A percentile compares a stretch with the other conserved stretches of the same genome.
Evolutionary conservation across 148 eudicot species (phyloP).

Genomic region (Cornus controversa): DNA sequence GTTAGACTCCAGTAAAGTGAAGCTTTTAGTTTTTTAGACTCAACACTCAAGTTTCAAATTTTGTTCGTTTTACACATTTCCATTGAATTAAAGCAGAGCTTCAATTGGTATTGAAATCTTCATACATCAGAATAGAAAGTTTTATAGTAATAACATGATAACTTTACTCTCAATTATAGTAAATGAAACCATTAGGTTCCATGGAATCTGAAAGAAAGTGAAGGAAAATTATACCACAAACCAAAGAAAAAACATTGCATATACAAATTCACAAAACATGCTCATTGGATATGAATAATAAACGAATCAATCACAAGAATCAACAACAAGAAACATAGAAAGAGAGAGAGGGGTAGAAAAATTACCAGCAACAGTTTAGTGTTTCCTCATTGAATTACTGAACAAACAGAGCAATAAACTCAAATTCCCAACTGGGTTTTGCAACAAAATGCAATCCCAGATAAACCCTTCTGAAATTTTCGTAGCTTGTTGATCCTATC

Average conservation of each 20-base stretch:
- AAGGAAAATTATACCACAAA: not conserved
- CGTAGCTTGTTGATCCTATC: not conserved
- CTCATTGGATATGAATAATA: not conserved
- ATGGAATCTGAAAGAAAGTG: not conserved
- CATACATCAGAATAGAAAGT: too few relatives aligned
- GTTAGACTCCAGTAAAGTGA: too few relatives aligned
- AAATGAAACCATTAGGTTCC: not conserved
- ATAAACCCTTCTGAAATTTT: conserved; percentile 6
- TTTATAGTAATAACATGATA: too few relatives aligned
- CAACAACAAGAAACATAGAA: not conserved
- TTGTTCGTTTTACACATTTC: too few relatives aligned
- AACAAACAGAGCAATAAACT: too few relatives aligned
- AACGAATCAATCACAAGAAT: not conserved
- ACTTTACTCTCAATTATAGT: not conserved
- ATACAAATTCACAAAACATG: not conserved
- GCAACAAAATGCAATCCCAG: conserved; percentile 12
- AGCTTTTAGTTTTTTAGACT: too few relatives aligned
- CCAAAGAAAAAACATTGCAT: not conserved
- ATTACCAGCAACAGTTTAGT: conserved; percentile 16
- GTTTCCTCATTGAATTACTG: not conserved
- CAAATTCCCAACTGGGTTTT: conserved; percentile 15
- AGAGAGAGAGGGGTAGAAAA: not conserved
- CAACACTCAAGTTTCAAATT: too few relatives aligned
- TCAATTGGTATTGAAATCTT: too few relatives aligned
- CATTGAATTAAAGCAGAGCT: too few relatives aligned